Percentiles rank a stretch among this genome's conserved stretches.
These are phyloP conservation scores for Alternaria alternata DNA, from an alignment of 2,329 filamentous ascomycete genomes.

Conservation along the genomic window DNA sequence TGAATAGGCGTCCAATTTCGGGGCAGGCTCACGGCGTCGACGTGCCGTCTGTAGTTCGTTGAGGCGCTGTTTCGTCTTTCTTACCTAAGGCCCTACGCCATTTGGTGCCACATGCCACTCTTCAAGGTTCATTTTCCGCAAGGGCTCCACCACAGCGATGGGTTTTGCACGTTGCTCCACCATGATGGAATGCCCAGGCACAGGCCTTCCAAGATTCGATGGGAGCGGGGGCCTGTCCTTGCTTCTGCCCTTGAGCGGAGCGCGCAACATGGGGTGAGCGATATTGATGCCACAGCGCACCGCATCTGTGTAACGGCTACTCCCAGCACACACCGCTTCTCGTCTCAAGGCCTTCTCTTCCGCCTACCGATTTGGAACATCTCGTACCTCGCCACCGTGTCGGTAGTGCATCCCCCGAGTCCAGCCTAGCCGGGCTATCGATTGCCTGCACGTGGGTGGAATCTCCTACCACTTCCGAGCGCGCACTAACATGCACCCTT, in stretches of 20 bases:
- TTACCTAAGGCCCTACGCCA: conserved; percentile 21
- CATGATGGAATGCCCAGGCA: conserved; percentile 31
- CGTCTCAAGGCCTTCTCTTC: conserved; percentile 17
- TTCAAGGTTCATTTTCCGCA: conserved; percentile 1
- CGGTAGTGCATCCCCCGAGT: conserved; percentile 19
- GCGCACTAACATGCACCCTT: neutral
- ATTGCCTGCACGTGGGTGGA: neutral
- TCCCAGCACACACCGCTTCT: conserved; percentile 42
- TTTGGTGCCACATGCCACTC: conserved; percentile 19
- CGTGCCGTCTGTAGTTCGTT: conserved; percentile 13
- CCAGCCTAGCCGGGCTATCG: neutral
- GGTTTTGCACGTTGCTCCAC: conserved; percentile 30
- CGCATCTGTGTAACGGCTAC: conserved; percentile 37
- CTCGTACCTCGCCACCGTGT: conserved; percentile 25
- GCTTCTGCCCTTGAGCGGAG: conserved; percentile 12
- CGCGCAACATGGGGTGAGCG: conserved; percentile 32
- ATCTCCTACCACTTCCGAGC: neutral
- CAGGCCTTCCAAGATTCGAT: conserved; percentile 17
- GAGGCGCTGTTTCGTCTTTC: conserved; percentile 9
- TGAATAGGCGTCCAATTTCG: conserved; percentile 12
- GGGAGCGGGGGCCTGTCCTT: conserved; percentile 20
- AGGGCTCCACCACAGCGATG: conserved; percentile 20
- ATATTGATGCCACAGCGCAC: conserved; percentile 45
- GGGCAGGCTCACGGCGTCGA: conserved; percentile 6
- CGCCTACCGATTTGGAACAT: neutral